Evolutionary conservation across 2,329 filamentous ascomycete species (phyloP).

Genomic region (Drechslerella dactyloides): DNA sequence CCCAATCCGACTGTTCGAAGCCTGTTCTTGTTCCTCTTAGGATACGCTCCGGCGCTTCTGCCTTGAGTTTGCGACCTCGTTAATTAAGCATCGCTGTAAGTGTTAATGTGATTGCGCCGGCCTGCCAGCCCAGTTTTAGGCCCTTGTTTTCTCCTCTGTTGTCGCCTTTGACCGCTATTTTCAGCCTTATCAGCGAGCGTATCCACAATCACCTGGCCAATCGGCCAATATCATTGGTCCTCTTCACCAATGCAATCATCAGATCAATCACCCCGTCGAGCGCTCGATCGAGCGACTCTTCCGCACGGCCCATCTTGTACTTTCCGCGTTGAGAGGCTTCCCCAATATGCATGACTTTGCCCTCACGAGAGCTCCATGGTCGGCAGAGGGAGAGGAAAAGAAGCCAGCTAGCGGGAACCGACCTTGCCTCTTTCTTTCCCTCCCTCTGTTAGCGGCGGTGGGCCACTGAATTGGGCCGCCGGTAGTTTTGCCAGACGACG

Average conservation of each 20-base stretch:
- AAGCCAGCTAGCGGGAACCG: constrained; percentile 24
- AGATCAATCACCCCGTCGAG: not conserved
- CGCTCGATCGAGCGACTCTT: not conserved
- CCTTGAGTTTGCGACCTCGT: not conserved
- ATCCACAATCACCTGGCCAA: too few species aligned
- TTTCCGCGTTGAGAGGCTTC: not conserved
- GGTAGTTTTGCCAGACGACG: constrained; percentile 47
- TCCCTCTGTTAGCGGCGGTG: constrained; percentile 13
- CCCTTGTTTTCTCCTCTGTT: not conserved
- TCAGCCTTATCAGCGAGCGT: too few species aligned
- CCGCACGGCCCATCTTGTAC: not conserved
- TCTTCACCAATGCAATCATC: not conserved
- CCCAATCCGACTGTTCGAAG: not conserved
- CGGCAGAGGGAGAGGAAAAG: constrained; percentile 18
- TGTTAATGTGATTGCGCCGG: not conserved
- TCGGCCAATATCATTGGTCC: too few species aligned
- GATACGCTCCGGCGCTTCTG: not conserved
- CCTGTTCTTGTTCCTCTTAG: not conserved
- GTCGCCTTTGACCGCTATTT: not conserved
- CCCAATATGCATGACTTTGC: not conserved
- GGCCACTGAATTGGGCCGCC: constrained; percentile 34
- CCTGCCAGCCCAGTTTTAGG: too few species aligned
- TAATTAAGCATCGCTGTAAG: not conserved
- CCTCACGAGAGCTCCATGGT: not conserved
- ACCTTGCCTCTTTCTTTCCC: constrained; percentile 13